Base-by-base conservation (phyloP, 2,329 filamentous ascomycete species). In the Hypoxylon sp. region DNA sequence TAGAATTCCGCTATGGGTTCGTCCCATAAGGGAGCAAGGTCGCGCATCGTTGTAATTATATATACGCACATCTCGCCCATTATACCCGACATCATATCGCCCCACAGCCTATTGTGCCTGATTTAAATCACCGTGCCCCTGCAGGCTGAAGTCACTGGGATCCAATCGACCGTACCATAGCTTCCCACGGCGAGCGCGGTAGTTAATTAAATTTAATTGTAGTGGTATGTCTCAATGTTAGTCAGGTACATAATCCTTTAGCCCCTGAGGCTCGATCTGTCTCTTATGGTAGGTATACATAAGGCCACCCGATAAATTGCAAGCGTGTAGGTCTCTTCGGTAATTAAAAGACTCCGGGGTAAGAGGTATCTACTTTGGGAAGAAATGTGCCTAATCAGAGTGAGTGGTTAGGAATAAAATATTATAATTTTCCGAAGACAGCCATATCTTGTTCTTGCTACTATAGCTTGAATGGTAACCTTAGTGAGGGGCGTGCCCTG, bases 101-200 rank as follows among this genome's bases (percentile, higher is more conserved):
- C 24, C 5, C 24, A 27, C 59, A 71, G 68, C 53, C 68, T 68
- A 55, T 65, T 68, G 50, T 65, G 15, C n/a, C 29, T 17, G 50
- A 54, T 47, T 27, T 50, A 56, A 48, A 54, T 57, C 48, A 50
- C 50, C 46, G 56, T 50, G 21, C 21, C 37, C 17, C 37, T 55
- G n/a, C 37, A 62, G 46, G 58, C 39, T 60, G 52, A 65, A 53
- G 29, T 39, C 53, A 48, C 31, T 52, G 10, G 3, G 11, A 39
- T 13, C n/a, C 35, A 39, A 35, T 52, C 50, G 60, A 58, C 42
- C 50, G 37, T 27, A 5, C 24, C 24, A 39, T 7, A n/a, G 39
- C 1, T 3, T 1, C 50, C 3, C 10, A 47, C 24, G 42, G 24
- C 1, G 3, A 31, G 5, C 52, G 19, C 13, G 29, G 53, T 62